Evolutionary conservation across 495 filamentous ascomycete genomes (phyloP).

Genomic region (Venustampulla echinocandica): DNA sequence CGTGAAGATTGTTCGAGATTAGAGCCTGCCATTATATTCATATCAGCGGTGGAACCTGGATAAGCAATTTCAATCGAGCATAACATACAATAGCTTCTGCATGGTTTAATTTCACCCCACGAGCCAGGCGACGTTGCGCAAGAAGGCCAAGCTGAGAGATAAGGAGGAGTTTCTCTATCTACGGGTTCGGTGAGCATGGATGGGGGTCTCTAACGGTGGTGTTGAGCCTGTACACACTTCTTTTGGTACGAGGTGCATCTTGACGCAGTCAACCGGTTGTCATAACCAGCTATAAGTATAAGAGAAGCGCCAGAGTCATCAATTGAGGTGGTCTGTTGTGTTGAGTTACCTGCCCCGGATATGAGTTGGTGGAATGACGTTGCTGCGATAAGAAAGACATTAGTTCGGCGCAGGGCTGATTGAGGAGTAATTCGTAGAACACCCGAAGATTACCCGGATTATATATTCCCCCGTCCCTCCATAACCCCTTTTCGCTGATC

Average conservation of each 20-base stretch:
- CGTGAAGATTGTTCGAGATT: slow-evolving; percentile 84
- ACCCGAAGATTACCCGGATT: too few relatives aligned
- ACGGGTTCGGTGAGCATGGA: neutral
- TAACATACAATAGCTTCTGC: slow-evolving; percentile 72
- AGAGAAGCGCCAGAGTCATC: too few relatives aligned
- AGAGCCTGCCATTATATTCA: slow-evolving; percentile 68
- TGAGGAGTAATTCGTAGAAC: neutral
- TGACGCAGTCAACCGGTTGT: slow-evolving; percentile 1
- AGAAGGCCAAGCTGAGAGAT: slow-evolving; percentile 85
- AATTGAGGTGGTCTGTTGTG: neutral
- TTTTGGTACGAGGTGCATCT: slow-evolving; percentile 79
- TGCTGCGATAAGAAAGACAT: slow-evolving; percentile 3
- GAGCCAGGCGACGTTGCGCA: slow-evolving; percentile 80
- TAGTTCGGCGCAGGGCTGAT: neutral
- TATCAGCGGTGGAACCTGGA: neutral
- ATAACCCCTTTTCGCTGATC: too few relatives aligned
- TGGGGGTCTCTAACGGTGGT: neutral
- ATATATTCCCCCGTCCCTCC: too few relatives aligned
- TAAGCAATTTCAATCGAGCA: too few relatives aligned
- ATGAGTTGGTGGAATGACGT: neutral
- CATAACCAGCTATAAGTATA: too few relatives aligned
- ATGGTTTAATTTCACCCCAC: slow-evolving; percentile 86
- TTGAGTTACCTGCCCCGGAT: slow-evolving; percentile 1
- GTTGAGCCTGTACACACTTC: slow-evolving; percentile 58
- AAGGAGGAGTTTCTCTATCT: slow-evolving; percentile 60